Base-by-base conservation (phyloP, 2,329 filamentous ascomycete genomes). In the Venturia carpophila region DNA sequence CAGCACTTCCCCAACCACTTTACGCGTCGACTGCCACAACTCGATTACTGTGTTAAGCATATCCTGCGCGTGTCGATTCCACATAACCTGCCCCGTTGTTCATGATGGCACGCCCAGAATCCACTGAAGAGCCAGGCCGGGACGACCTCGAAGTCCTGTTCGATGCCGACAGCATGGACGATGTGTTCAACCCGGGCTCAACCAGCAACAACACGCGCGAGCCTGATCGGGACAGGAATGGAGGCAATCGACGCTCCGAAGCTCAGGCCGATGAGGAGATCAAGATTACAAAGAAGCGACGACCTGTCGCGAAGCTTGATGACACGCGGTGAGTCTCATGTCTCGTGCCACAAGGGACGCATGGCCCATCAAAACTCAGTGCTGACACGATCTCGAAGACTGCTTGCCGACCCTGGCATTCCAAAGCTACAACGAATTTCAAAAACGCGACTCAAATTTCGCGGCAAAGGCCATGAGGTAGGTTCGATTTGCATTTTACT, bases 401-500 rank as follows among this genome's bases (percentile, higher is more conserved):
- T 97, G n/a, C 81, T 97, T 1, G 94, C 91, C 3, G 83, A 87
- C 24, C 83, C 86, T 60, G 94, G 94, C 0, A 92, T 99, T 67
- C 91, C 91, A 1, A 91, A 88, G 71, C 79, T 99, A 63, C 86
- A 89, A 52, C 84, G 82, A 67, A 86, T 87, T 70, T 87, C 90
- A 0, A 86, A 84, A 64, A 82, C 85, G 39, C 82, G 83, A 56
- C 78, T 97, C 24, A 90, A 85, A 69, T 86, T 97, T 70, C 95
- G 93, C 74, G 94, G 94, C 62, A 97, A 96, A 75, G 93, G 92
- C 0, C 91, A 97, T 73, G 94, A 99, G 80, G 90, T 92, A 72
- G 15, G 64, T 1, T 34, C 37, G 17, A 45, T 56, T 62, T 45
- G 24, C 21, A 63, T 34, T 34, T 3, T 34, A 21, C n/a, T 39